These are phyloP conservation scores for Carex arenaria DNA, from an alignment of 202 grass and related monocot genomes.

Conservation along the genomic window DNA sequence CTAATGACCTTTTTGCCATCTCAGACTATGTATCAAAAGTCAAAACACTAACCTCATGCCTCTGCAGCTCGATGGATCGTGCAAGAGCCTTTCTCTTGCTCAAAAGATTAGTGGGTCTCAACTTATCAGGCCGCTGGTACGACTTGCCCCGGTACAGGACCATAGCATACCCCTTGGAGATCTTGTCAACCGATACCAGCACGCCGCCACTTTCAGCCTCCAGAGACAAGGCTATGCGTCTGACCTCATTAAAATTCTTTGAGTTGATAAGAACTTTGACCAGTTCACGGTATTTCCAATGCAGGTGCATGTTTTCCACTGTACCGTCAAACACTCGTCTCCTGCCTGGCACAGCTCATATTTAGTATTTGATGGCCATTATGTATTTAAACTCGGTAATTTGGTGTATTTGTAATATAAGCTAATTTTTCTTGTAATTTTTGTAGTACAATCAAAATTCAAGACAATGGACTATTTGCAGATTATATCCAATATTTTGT, in stretches of 20 bases:
- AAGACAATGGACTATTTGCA: neutral
- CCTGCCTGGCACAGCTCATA: constrained; percentile 44
- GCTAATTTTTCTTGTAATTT: constrained; percentile 20
- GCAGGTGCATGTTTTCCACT: constrained; percentile 84
- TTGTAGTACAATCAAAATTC: neutral
- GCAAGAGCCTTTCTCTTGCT: constrained; percentile 76
- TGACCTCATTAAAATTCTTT: constrained; percentile 62
- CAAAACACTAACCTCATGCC: constrained; percentile 52
- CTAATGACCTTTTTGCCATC: neutral
- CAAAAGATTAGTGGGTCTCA: constrained; percentile 74
- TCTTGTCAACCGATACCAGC: constrained; percentile 78
- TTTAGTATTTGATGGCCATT: neutral
- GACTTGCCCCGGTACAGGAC: constrained; percentile 70
- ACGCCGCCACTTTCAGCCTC: constrained; percentile 76
- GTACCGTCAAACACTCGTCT: constrained; percentile 90
- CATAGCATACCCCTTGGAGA: constrained; percentile 81
- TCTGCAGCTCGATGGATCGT: constrained; percentile 71
- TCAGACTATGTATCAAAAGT: neutral
- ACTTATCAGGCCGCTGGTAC: constrained; percentile 42
- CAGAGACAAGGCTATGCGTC: constrained; percentile 56
- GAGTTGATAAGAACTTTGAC: constrained; percentile 71
- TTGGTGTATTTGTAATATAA: constrained; percentile 12
- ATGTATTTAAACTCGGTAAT: constrained; percentile 16
- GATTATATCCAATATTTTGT: neutral
- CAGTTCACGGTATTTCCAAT: constrained; percentile 89